Percentiles rank a stretch among this genome's conserved stretches.
Conservation (phyloP, 257 asterid species). For the Solanum chilense region DNA sequence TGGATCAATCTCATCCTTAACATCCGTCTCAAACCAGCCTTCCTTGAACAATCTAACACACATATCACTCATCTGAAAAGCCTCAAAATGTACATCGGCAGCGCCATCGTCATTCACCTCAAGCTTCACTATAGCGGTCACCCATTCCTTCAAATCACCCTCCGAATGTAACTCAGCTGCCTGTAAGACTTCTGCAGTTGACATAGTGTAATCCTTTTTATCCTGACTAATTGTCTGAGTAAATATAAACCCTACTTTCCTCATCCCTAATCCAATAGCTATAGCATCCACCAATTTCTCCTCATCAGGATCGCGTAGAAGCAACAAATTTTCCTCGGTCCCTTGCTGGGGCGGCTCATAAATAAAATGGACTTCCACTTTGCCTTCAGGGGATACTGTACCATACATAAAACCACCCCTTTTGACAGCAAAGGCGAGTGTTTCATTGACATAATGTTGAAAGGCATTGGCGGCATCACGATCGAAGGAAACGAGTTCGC, state of each 20-base stretch:
- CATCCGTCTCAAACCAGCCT: conserved; percentile 75
- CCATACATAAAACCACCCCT: conserved; percentile 96
- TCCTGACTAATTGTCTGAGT: conserved; percentile 83
- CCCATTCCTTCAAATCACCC: conserved; percentile 90
- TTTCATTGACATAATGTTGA: conserved; percentile 85
- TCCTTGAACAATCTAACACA: conserved; percentile 68
- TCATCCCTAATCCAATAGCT: conserved; percentile 80
- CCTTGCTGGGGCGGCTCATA: conserved; percentile 96
- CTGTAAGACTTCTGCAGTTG: conserved; percentile 64
- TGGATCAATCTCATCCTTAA: conserved; percentile 58
- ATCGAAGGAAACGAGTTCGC: conserved; percentile 86
- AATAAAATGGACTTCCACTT: conserved; percentile 77
- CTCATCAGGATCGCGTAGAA: conserved; percentile 63
- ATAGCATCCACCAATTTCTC: conserved; percentile 72
- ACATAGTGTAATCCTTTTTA: conserved; percentile 79
- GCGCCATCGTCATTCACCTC: conserved; percentile 83
- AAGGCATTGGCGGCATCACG: conserved; percentile 86
- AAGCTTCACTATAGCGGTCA: conserved; percentile 78
- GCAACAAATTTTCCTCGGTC: conserved; percentile 50
- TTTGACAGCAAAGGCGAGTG: conserved; percentile 78
- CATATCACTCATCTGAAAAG: conserved; percentile 91
- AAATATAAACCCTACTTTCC: conserved; percentile 76
- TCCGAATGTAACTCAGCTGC: conserved; percentile 83
- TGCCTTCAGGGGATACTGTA: conserved; percentile 66
- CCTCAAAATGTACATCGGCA: conserved; percentile 90